Percentiles rank a stretch among this genome's conserved stretches.
These are phyloP conservation scores for Colletotrichum cordylinicola DNA, from an alignment of 2,329 filamentous ascomycete genomes.

Conservation along the genomic window DNA sequence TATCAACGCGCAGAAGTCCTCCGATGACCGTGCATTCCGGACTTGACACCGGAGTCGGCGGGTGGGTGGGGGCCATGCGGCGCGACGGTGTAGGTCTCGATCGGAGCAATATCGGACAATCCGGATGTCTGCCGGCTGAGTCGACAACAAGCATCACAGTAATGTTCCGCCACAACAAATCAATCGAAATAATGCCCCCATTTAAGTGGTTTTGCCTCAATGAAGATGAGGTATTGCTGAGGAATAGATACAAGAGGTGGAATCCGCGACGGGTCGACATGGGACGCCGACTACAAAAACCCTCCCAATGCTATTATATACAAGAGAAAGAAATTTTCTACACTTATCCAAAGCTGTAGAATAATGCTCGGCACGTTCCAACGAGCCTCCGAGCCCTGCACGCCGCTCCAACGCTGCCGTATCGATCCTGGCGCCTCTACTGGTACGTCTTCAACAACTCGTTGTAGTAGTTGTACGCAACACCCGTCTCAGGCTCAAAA, in stretches of 20 bases:
- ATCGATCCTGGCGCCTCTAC: neutral
- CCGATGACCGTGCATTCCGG: neutral
- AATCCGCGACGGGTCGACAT: neutral
- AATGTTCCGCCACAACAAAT: fast-evolving
- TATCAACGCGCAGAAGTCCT: neutral
- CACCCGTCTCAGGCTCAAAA: conserved; percentile 43
- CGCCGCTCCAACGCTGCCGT: fast-evolving
- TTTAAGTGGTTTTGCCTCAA: neutral
- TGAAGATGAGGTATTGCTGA: neutral
- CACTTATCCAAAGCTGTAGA: neutral
- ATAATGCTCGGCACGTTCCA: fast-evolving
- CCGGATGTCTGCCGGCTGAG: neutral
- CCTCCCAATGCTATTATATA: neutral
- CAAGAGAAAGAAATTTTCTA: neutral
- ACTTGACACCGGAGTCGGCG: neutral
- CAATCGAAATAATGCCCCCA: neutral
- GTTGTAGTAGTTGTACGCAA: conserved; percentile 33
- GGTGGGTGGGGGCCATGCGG: no score
- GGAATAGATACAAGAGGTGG: neutral
- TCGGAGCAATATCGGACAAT: neutral
- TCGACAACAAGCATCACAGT: neutral
- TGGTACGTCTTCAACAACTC: conserved; percentile 17
- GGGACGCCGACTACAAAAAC: neutral
- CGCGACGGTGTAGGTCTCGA: neutral
- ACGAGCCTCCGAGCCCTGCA: neutral